These are phyloP conservation scores for Diaporthe capsici DNA, from an alignment of 2,329 filamentous ascomycete species.

Conservation along the genomic window DNA sequence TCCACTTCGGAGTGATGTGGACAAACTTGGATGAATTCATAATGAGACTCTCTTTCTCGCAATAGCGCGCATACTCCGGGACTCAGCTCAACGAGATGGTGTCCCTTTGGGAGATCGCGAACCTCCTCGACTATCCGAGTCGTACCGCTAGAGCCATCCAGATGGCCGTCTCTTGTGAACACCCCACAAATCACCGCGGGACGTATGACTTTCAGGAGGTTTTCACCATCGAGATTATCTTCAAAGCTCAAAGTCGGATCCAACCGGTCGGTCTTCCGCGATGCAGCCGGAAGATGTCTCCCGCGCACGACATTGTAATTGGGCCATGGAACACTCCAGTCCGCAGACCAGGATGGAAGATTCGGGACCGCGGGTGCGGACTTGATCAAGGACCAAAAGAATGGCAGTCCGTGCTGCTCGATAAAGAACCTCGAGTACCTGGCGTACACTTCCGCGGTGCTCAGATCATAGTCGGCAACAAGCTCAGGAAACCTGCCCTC, in stretches of 20 bases:
- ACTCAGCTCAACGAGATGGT: not conserved
- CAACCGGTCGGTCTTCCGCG: not conserved
- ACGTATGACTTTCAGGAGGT: not conserved
- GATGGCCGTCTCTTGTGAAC: not conserved
- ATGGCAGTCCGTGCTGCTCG: not conserved
- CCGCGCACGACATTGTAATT: not conserved
- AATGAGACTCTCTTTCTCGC: not conserved
- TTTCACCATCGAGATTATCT: not conserved
- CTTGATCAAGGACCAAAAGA: slow-evolving; percentile 7
- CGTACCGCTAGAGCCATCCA: not conserved
- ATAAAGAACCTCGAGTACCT: not conserved
- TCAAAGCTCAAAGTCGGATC: slow-evolving; percentile 1
- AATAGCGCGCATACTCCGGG: not conserved
- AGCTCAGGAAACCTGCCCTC: not conserved
- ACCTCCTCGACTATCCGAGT: not conserved
- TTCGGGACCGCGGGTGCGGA: not conserved
- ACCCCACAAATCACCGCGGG: not conserved
- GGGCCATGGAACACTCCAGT: not conserved
- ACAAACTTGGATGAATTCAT: slow-evolving; percentile 8
- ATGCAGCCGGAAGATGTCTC: not conserved
- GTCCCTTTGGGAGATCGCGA: not conserved
- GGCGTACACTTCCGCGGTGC: not conserved
- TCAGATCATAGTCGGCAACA: not conserved
- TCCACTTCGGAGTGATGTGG: not conserved
- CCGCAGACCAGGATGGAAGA: not conserved